Percentiles rank a stretch among this genome's conserved stretches.
phyloP scores from a whole-genome alignment of 2,329 filamentous ascomycete genomes.

The Grosmannia huntii region DNA sequence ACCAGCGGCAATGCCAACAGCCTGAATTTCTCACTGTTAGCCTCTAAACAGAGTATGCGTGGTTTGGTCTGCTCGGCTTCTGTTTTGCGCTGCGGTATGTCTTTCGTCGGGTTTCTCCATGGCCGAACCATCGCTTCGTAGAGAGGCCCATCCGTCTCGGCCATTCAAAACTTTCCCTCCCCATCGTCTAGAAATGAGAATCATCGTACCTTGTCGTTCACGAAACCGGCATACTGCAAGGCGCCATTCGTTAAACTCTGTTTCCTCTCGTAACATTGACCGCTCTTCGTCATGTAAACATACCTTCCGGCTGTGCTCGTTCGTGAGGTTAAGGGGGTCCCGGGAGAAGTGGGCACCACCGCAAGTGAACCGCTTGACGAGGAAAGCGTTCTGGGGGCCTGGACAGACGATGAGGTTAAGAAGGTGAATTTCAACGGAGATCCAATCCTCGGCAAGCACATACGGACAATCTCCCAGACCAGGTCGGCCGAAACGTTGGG shows the following conservation, averaged over 20 bases:
- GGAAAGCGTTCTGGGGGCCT: conserved; percentile 83
- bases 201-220: conserved; percentile 72
- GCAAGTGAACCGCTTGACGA: conserved; percentile 74
- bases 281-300: conserved; percentile 1
- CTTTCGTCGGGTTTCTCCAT: neutral
- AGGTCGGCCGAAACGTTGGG: conserved; percentile 79
- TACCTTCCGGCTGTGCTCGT: conserved; percentile 88
- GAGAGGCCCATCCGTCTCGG: neutral
- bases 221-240: conserved; percentile 72
- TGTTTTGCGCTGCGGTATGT: neutral
- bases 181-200: neutral
- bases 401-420: conserved; percentile 9
- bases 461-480: conserved; percentile 92
- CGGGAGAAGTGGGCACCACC: conserved; percentile 85
- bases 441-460: conserved; percentile 28
- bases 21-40: conserved; percentile 34
- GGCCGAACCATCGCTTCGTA: neutral
- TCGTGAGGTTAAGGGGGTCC: conserved; percentile 86
- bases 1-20: conserved; percentile 63
- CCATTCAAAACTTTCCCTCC: neutral
- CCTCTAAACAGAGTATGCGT: neutral
- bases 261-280: neutral
- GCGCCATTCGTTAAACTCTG: conserved; percentile 2
- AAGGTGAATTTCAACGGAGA: neutral
- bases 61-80: neutral